Evolutionary conservation across 768 basidiomycete species (phyloP).

Genomic region (Rubroboletus satanas): DNA sequence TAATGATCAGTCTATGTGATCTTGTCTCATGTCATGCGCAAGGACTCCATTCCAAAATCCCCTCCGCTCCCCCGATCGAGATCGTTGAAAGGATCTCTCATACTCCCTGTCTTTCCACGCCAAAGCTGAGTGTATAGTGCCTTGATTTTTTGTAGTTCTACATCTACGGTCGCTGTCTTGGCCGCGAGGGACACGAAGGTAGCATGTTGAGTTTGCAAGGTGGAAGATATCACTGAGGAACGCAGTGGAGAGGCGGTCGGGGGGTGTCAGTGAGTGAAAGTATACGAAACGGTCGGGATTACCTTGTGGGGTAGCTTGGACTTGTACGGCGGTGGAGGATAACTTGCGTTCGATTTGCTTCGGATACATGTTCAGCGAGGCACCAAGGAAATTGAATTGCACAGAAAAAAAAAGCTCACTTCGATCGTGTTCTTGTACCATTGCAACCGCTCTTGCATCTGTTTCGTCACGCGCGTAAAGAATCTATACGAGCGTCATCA

Average conservation of each 20-base stretch:
- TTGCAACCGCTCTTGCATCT: conserved; percentile 66
- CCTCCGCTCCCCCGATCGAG: conserved; percentile 36
- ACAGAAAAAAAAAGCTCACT: conserved; percentile 36
- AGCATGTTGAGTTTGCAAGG: conserved; percentile 75
- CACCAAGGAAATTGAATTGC: too few relatives aligned
- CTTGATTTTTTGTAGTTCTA: conserved; percentile 75
- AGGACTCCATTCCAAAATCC: conserved; percentile 43
- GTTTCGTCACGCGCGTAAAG: conserved; percentile 66
- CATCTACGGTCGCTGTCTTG: conserved; percentile 70
- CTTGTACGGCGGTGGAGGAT: conserved; percentile 58
- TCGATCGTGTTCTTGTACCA: conserved; percentile 84
- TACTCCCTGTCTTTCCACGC: conserved; percentile 76
- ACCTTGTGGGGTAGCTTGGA: conserved; percentile 76
- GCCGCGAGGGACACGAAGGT: conserved; percentile 74
- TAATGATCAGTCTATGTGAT: not conserved
- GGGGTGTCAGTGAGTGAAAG: not conserved
- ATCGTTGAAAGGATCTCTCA: conserved; percentile 76
- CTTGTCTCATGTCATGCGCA: conserved; percentile 19
- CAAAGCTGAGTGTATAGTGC: conserved; percentile 71
- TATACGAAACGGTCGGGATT: conserved; percentile 5
- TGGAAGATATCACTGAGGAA: conserved; percentile 62
- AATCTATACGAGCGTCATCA: conserved; percentile 41
- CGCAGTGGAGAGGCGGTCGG: not conserved
- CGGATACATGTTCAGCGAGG: not conserved
- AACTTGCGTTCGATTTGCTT: conserved; percentile 74